Evolutionary conservation across 805 yeast species (phyloP).

Genomic region (Yueomyces sinensis): DNA sequence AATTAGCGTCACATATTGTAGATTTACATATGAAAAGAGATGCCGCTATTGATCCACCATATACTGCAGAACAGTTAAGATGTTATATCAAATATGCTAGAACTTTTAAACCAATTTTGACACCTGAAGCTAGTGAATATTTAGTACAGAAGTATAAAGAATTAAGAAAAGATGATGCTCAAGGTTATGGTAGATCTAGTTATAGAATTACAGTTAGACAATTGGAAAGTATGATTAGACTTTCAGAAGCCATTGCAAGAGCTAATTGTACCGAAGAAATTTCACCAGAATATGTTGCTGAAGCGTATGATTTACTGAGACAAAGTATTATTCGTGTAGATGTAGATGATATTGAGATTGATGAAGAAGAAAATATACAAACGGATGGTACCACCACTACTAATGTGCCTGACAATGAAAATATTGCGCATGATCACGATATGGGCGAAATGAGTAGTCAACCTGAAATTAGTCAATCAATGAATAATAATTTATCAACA

Average conservation of each 20-base stretch:
- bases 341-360: slow-evolving; percentile 75
- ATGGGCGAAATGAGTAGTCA: background rate
- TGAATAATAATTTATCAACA: slow-evolving; percentile 4
- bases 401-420: slow-evolving; percentile 22
- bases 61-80: slow-evolving; percentile 72
- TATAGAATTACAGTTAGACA: slow-evolving; percentile 96
- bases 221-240: slow-evolving; percentile 82
- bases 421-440: slow-evolving; percentile 1
- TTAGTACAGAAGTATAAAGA: slow-evolving; percentile 74
- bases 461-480: background rate
- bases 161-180: slow-evolving; percentile 80
- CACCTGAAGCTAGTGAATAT: slow-evolving; percentile 63
- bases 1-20: slow-evolving; percentile 85
- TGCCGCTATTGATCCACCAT: slow-evolving; percentile 82
- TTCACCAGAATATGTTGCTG: slow-evolving; percentile 75
- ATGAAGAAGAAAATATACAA: slow-evolving; percentile 14
- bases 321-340: slow-evolving; percentile 91
- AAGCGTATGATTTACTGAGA: slow-evolving; percentile 80
- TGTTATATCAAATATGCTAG: slow-evolving; percentile 85
- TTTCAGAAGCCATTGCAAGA: slow-evolving; percentile 92
- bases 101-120: slow-evolving; percentile 83
- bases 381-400: slow-evolving; percentile 28
- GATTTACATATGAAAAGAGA: slow-evolving; percentile 85
- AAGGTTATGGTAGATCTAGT: slow-evolving; percentile 64
- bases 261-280: slow-evolving; percentile 90